Evolutionary conservation across 345 rosid species (phyloP), one percentile per base, ranked within the genome.

Genomic region (Firmiana major): DNA sequence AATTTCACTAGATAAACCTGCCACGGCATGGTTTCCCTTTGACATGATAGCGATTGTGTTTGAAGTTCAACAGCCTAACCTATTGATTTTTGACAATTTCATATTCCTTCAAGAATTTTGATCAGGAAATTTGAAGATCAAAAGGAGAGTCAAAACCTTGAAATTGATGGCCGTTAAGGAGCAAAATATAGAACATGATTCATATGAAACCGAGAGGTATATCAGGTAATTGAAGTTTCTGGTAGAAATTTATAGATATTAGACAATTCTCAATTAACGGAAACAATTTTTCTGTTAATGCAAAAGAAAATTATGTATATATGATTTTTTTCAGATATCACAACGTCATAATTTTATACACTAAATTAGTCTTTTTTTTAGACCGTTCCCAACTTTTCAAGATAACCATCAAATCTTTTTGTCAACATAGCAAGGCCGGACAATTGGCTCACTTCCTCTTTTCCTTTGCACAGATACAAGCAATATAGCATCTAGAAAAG

Each of bases 71-170:
- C 69, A 26, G 60, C 62, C 75, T 45, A 42, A 45, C 13, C 78
- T 45, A 79, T 58, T 34, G 2, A 21, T 40, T 64, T 31, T 74
- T 45, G 59, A 63, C 67, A 65, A 42, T 74, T 57, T 22, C 79
- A 28, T 17, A 12, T 17, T 43, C 53, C 28, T 21, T 67, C 0
- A 5, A 43, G 19, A 64, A 0, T 9, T 36, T 6, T 36, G 4
- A 1, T 64, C 26, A 9, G n/a, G 16, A n/a, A 64, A 38, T 5
- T 19, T 64, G 1, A 64, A 64, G 26, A 38, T 64, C 70, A 38
- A 31, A 31, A 11, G n/a, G 0, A 9, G 16, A 26, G 70, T 38
- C 70, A 64, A 64, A 64, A 38, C 8, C 6, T 64, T 38, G 48
- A 64, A 40, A 19, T 62, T 7, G 66, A 62, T 42, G 15, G 31